Evolutionary conservation across 2,329 filamentous ascomycete genomes (phyloP).

Genomic region (Neonectria sp.): DNA sequence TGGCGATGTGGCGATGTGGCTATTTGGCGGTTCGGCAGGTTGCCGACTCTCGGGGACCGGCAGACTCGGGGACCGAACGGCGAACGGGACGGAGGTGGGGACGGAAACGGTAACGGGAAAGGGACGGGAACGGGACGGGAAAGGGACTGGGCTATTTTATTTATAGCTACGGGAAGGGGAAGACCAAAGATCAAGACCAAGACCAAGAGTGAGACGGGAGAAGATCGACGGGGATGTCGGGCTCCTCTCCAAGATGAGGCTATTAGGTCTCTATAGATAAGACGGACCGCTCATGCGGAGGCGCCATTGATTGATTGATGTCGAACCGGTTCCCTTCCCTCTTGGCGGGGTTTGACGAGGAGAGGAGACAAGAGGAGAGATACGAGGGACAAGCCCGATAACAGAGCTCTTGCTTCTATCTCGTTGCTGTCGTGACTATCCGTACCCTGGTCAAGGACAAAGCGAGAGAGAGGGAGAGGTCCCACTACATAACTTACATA

Average conservation of each 20-base stretch:
- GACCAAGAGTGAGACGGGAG: constrained; percentile 17
- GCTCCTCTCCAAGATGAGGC: constrained; percentile 34
- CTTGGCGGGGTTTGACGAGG: background rate
- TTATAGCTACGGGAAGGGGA: background rate
- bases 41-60: constrained; percentile 1
- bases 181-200: constrained; percentile 7
- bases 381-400: constrained; percentile 10
- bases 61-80: constrained; percentile 15
- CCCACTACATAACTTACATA: background rate
- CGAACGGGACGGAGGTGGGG: constrained; percentile 9
- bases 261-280: constrained; percentile 46
- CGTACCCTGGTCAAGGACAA: background rate
- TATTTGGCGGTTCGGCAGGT: background rate
- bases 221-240: constrained; percentile 15
- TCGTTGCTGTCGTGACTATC: constrained; percentile 18
- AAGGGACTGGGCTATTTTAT: constrained; percentile 5
- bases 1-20: background rate
- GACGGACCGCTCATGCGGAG: constrained; percentile 48
- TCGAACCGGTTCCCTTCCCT: constrained; percentile 7
- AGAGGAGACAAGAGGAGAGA: no score
- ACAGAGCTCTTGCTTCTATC: constrained; percentile 30
- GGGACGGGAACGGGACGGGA: background rate
- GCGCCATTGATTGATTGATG: constrained; percentile 24
- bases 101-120: constrained; percentile 13
- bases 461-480: background rate